phyloP scores from a whole-genome alignment of 2,329 filamentous ascomycete genomes.

The Lecanicillium sp. region DNA sequence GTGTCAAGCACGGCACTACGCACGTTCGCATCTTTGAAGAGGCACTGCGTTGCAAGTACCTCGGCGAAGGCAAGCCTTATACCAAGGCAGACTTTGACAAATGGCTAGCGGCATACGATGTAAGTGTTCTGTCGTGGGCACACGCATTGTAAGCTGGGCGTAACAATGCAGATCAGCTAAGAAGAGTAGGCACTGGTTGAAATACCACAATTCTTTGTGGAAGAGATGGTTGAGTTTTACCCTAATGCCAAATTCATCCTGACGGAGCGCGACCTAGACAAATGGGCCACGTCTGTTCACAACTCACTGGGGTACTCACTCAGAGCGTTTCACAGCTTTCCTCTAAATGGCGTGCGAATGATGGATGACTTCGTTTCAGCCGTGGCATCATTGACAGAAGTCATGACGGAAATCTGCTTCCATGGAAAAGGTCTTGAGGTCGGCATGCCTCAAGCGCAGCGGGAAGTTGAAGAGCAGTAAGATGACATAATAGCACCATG shows the following conservation, averaged over 20 bases:
- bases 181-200: neutral
- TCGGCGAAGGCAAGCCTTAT: constrained; percentile 21
- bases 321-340: constrained; percentile 13
- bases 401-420: constrained; percentile 1
- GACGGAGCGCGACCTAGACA: constrained; percentile 24
- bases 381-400: neutral
- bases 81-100: constrained; percentile 29
- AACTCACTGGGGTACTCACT: constrained; percentile 16
- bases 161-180: neutral
- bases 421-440: constrained; percentile 1
- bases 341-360: constrained; percentile 14
- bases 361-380: constrained; percentile 14
- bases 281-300: constrained; percentile 22
- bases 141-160: too few relatives aligned
- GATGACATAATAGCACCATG: neutral
- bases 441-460: constrained; percentile 3
- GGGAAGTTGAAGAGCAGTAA: constrained; percentile 1
- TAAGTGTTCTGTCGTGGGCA: constrained; percentile 13
- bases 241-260: constrained; percentile 28
- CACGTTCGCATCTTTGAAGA: constrained; percentile 21
- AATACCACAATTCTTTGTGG: constrained; percentile 17
- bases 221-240: constrained; percentile 19
- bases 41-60: constrained; percentile 19
- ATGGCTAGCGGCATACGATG: constrained; percentile 29
- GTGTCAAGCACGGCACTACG: constrained; percentile 13